Conservation (phyloP, 1,284 basidiomycete species). For the Earliella scabrosa region DNA sequence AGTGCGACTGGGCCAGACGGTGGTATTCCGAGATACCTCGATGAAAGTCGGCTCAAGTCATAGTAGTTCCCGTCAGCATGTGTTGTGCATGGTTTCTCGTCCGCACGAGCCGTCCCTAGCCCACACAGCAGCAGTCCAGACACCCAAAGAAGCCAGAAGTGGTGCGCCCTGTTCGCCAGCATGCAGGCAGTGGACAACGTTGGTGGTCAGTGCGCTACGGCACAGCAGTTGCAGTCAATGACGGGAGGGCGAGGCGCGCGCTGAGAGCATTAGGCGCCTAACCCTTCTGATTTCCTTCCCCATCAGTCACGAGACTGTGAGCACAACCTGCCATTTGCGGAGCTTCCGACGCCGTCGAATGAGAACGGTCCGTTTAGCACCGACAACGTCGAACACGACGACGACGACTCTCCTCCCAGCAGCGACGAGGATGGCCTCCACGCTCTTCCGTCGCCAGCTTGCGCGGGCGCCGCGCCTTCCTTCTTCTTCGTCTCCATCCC, state of each 20-base stretch:
- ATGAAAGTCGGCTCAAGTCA: constrained; percentile 61
- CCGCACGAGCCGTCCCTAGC: constrained; percentile 19
- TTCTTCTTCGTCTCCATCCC: constrained; percentile 20
- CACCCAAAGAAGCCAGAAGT: constrained; percentile 11
- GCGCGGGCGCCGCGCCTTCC: constrained; percentile 36
- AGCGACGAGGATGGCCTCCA: constrained; percentile 53
- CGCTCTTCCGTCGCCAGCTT: constrained; percentile 52
- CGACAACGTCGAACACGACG: constrained; percentile 37
- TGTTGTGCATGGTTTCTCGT: constrained; percentile 43
- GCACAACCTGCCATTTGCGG: constrained; percentile 25
- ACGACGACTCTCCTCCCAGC: constrained; percentile 20
- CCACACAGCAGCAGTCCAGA: constrained; percentile 7
- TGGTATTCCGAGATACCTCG: constrained; percentile 44
- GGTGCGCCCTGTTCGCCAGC: not conserved
- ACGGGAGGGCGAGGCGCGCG: too few species aligned
- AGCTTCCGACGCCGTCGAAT: constrained; percentile 29
- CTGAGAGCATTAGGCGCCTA: too few species aligned
- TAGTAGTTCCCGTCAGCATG: constrained; percentile 55
- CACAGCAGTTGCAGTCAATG: not conserved
- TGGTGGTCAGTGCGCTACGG: not conserved
- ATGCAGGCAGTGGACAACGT: constrained; percentile 7
- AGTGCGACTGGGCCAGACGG: not conserved
- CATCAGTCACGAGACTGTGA: constrained; percentile 32
- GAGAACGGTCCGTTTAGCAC: constrained; percentile 38
- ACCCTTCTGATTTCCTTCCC: too few species aligned